Base-by-base conservation (phyloP, 495 filamentous ascomycete species). In the Sabuloglossum arenarium region DNA sequence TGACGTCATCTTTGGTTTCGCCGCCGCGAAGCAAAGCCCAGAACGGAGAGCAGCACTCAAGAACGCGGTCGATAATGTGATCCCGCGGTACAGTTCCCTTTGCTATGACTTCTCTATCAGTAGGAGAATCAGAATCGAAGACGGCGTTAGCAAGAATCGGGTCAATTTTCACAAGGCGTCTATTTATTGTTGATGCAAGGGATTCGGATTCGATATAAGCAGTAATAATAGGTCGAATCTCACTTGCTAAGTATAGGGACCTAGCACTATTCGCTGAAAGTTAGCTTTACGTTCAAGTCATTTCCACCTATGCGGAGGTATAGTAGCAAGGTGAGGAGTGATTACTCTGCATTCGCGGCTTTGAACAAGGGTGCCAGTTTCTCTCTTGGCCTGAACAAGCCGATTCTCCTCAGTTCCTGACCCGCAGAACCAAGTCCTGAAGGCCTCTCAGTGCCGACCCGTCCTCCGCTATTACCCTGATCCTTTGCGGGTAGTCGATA, bases 41-140 rank as follows among this genome's bases (percentile, higher is more conserved):
- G 67, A 77, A 75, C 8, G 79, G 69, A 1, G 70, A 62, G 58
- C 70, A 71, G 39, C 72, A 67, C 57, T 75, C 69, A 11, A 77
- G 56, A 3, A 86, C 63, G 21, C 79, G 78, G 27, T 82, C 78
- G 31, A 78, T 67, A 39, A 86, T 75, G 11, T 69, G 70, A 58
- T 85, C 82, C 2, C 81, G 79, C 14, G 79, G 78, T 24, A 77
- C 74, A 54, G 70, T 71, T 47, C 79, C 77, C 32, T 78, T 74
- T 21, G 76, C 73, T 8, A 84, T 64, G 56, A 74, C 76, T 62
- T 75, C 72, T 52, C 74, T 70, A 55, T 85, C 80, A 3, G 73
- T 58, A 1, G 70, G 69, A 10, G 71, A 67, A 16, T 62, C 65
- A 53, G 64, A 61, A 57, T 68, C 65, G 61, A 84, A 81, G 50